Conservation (phyloP, 2,329 filamentous ascomycete genomes). For the Verticillium klebahnii region DNA sequence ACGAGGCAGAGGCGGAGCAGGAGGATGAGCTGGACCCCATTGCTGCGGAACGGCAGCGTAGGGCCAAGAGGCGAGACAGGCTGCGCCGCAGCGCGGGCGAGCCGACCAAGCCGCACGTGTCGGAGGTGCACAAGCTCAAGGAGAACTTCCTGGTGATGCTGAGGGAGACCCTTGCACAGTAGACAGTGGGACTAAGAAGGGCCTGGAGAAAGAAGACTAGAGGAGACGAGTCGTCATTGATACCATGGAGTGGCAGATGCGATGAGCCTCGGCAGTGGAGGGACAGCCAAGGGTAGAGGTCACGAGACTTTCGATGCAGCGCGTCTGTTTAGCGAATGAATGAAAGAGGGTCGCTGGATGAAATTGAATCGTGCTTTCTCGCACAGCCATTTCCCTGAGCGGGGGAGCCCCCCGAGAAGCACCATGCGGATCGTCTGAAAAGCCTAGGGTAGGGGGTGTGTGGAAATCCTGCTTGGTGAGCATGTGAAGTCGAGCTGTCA, state of each 20-base stretch:
- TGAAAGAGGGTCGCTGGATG: too few species aligned
- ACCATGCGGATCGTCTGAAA: neutral
- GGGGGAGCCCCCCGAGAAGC: neutral
- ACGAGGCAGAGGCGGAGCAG: conserved; percentile 62
- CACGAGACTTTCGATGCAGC: too few species aligned
- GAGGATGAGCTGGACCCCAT: conserved; percentile 85
- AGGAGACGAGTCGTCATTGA: too few species aligned
- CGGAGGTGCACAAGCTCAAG: conserved; percentile 73
- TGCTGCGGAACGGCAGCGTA: conserved; percentile 73
- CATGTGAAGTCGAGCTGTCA: neutral
- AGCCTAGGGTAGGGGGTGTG: neutral
- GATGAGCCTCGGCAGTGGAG: too few species aligned
- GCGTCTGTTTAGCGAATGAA: too few species aligned
- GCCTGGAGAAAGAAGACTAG: too few species aligned
- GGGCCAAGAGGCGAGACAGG: conserved; percentile 73
- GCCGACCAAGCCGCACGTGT: conserved; percentile 73
- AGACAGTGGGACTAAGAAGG: conserved; percentile 14
- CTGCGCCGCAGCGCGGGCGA: conserved; percentile 78
- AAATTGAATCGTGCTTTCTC: too few species aligned
- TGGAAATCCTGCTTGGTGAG: neutral
- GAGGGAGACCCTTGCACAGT: conserved; percentile 74
- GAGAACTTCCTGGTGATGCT: conserved; percentile 80
- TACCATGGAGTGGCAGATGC: too few species aligned
- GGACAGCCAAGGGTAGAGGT: too few species aligned
- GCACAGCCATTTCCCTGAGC: too few species aligned